Evolutionary conservation across 495 filamentous ascomycete species (phyloP).

Genomic region (Podospora bellae-mahoneyi): DNA sequence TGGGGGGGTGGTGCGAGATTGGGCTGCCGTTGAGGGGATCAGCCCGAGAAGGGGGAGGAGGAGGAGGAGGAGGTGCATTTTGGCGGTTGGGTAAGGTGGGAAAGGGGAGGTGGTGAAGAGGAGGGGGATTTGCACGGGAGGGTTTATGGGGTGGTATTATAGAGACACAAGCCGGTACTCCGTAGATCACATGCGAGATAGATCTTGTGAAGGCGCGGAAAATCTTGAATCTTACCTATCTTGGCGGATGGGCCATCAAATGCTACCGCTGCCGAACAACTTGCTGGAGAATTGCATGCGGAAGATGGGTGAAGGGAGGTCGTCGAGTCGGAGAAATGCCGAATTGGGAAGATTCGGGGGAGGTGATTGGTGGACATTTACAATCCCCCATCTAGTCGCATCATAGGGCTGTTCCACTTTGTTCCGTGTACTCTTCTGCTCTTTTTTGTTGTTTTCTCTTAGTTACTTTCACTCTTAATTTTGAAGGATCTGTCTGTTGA

Average conservation of each 20-base stretch:
- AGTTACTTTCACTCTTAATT: too few species aligned
- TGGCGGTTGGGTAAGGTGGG: neutral
- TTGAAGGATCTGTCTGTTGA: too few species aligned
- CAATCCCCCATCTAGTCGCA: neutral
- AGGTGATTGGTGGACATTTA: neutral
- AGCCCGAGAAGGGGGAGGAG: neutral
- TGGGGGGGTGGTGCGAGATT: slow-evolving; percentile 48
- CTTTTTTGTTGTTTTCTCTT: neutral
- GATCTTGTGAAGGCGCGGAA: neutral
- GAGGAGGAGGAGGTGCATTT: neutral
- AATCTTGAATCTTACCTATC: neutral
- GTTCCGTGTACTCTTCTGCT: neutral
- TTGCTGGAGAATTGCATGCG: neutral
- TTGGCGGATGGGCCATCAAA: neutral
- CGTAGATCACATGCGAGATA: neutral
- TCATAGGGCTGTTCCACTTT: neutral
- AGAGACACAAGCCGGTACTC: neutral
- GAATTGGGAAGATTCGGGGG: neutral
- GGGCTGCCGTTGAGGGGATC: slow-evolving; percentile 6
- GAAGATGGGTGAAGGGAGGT: neutral
- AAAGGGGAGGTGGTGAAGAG: neutral
- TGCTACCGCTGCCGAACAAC: neutral
- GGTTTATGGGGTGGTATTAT: neutral
- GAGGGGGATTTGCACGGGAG: neutral
- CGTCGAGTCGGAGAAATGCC: neutral